Base-by-base conservation (phyloP, 1,284 basidiomycete species). In the Apiotrichum akiyoshidainum region DNA sequence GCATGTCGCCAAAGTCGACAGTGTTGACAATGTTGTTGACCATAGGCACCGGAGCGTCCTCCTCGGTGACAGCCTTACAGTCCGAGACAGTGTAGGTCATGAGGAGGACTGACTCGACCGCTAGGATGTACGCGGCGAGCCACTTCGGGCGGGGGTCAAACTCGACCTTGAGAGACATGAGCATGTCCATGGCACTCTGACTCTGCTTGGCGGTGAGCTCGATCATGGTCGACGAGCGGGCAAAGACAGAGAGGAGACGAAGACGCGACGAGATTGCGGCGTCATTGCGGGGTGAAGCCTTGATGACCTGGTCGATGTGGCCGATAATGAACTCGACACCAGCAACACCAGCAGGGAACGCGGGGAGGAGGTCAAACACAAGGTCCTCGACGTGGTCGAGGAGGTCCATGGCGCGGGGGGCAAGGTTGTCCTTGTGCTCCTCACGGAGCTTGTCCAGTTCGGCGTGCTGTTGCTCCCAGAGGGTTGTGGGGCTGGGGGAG, bases 361-460 rank as follows among this genome's bases (percentile, higher is more conserved):
- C 87, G 35, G 83, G 82, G 67, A 89, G 87, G 51, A 96, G 84
- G 70, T 97, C 93, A 70, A 96, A 96, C 49, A 97, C 87, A 46
- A 97, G 83, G 8, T 87, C 86, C 10, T 89, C 86, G 67, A 93
- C 88, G 61, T 88, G 85, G 71, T 98, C 94, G 48, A 95, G 87
- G 33, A 99, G 82, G 13, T 82, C 79, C 46, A 99, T 80, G 0
- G 90, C 86, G 42, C 85, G 85, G 33, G 81, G 80, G 42, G 87
- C 83, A 58, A 95, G 81, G n/a, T 81, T 80, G 7, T 81, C 80
- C 66, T 85, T 85, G 46, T 92, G 74, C 37, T 84, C 80, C 53
- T 87, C 84, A n/a, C 93, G 84, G 35, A 82, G 80, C 42, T 80
- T 81, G 57, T 88, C 83, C 42, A 96, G 78, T 56, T 86, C 85